phyloP scores from a whole-genome alignment of 805 yeast species.

The Candida koratica region DNA sequence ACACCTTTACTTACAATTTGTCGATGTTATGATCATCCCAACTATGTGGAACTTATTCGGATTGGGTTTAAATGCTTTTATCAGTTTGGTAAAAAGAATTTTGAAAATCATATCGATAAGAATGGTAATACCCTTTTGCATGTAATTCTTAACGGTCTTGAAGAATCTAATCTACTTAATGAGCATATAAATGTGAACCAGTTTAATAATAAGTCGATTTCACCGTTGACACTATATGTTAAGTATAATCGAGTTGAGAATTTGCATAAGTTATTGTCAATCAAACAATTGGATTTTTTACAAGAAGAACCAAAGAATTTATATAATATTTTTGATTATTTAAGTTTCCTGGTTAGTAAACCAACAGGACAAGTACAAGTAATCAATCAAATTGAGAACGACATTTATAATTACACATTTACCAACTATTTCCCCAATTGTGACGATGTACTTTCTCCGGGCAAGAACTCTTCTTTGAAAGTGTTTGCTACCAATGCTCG shows the following conservation, averaged over 20 bases:
- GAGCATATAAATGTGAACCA: slow-evolving; percentile 47
- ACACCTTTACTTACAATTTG: slow-evolving; percentile 77
- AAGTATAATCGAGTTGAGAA: slow-evolving; percentile 66
- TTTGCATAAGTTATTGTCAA: slow-evolving; percentile 46
- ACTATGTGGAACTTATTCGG: slow-evolving; percentile 49
- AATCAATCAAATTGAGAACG: slow-evolving; percentile 23
- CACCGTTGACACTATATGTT: slow-evolving; percentile 70
- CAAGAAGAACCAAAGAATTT: slow-evolving; percentile 31
- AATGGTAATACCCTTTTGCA: slow-evolving; percentile 78
- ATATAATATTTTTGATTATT: slow-evolving; percentile 37
- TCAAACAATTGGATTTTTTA: slow-evolving; percentile 41
- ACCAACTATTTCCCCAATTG: slow-evolving; percentile 19
- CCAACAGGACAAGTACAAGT: slow-evolving; percentile 16
- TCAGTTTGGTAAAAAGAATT: slow-evolving; percentile 38
- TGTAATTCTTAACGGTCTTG: slow-evolving; percentile 51
- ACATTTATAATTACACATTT: slow-evolving; percentile 21
- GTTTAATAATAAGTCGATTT: slow-evolving; percentile 51
- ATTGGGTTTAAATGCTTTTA: slow-evolving; percentile 44
- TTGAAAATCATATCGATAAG: slow-evolving; percentile 63
- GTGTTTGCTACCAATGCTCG: slow-evolving; percentile 32
- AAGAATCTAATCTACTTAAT: slow-evolving; percentile 23
- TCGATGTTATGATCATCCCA: slow-evolving; percentile 73
- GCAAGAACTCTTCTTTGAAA: background rate
- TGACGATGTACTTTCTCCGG: too few relatives aligned
- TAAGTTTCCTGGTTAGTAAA: slow-evolving; percentile 32